phyloP scores from a whole-genome alignment of 345 rosid species.

The Carallia brachiata region DNA sequence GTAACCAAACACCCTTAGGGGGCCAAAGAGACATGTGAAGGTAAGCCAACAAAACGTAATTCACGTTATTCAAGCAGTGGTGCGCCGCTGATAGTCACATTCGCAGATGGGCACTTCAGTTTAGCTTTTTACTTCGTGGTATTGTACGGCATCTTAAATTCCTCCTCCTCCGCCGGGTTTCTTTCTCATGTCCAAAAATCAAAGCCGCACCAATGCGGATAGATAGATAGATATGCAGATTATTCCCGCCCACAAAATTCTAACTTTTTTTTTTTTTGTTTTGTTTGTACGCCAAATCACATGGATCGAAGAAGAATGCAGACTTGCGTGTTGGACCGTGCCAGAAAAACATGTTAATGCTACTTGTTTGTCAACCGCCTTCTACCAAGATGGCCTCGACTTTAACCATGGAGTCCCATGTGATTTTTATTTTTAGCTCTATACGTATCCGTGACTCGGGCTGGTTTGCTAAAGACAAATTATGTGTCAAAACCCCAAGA shows the following conservation, averaged over 20 bases:
- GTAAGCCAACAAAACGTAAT: too few species aligned
- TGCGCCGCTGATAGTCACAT: too few species aligned
- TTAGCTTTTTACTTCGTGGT: too few species aligned
- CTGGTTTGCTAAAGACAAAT: slow-evolving; percentile 19
- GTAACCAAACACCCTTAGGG: too few species aligned
- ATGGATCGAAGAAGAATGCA: slow-evolving; percentile 13
- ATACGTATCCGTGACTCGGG: slow-evolving; percentile 36
- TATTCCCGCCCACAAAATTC: neutral
- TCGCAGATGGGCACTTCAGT: too few species aligned
- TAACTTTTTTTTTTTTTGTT: neutral
- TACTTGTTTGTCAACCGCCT: slow-evolving; percentile 1
- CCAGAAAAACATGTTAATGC: slow-evolving; percentile 10
- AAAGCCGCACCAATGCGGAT: slow-evolving; percentile 18
- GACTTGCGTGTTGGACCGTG: slow-evolving; percentile 4
- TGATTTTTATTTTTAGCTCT: slow-evolving; percentile 13
- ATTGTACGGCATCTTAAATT: too few species aligned
- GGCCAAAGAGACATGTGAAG: too few species aligned
- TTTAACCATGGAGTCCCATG: slow-evolving; percentile 16
- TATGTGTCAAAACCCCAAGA: slow-evolving; percentile 5
- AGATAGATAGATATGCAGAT: neutral
- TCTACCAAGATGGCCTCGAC: neutral
- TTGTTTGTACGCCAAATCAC: slow-evolving; percentile 9
- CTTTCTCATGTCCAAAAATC: slow-evolving; percentile 14
- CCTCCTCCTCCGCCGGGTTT: too few species aligned
- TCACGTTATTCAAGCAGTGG: too few species aligned